Evolutionary conservation across 179 eudicot genomes (phyloP), one percentile per base, ranked within the genome.

Genomic region (Spergularia azorica): DNA sequence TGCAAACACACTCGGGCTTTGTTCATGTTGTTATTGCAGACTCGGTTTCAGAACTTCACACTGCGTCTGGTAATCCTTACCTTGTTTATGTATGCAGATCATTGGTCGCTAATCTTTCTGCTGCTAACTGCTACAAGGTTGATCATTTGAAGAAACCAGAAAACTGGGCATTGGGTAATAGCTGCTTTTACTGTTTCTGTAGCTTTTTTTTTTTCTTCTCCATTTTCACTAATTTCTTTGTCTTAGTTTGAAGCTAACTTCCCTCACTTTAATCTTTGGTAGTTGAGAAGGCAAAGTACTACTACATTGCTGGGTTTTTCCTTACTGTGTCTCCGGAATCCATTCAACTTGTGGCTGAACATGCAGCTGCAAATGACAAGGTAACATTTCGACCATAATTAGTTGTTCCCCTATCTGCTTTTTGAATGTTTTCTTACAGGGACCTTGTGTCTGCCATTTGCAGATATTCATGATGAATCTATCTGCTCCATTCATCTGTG

Each of bases 301-400:
- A 71, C 87, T 95, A 95, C 77, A 95, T 95, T 71, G 99, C 97
- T 64, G 99, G 99, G 26, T 95, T 95, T 76, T 95, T 95, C 83
- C 99, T 95, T 74, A 91, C 99, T 11, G 99, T 95, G 57, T 95
- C 99, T 61, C 97, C 97, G 2, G 99, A 95, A 36, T 90, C 99
- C 77, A 91, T 95, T 79, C 85, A 82, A 82, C 94, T 90, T 81
- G 97, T 95, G 70, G 99, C 94, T 84, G 97, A 93, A 80, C 97
- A 95, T 85, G 95, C 97, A 57, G 92, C 94, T 86, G 94, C 97
- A 63, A 91, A 86, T 43, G 89, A 95, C 85, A 95, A 95, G 97
- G 97, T 95, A 72, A n/a, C 74, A 55, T 38, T 54, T 64, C 48
- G 43, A 63, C 21, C 54, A 59, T 72, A 18, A 21, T 66, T 12